Base-by-base conservation (phyloP, 176 grass and related monocot genomes). In the Pharus latifolius region DNA sequence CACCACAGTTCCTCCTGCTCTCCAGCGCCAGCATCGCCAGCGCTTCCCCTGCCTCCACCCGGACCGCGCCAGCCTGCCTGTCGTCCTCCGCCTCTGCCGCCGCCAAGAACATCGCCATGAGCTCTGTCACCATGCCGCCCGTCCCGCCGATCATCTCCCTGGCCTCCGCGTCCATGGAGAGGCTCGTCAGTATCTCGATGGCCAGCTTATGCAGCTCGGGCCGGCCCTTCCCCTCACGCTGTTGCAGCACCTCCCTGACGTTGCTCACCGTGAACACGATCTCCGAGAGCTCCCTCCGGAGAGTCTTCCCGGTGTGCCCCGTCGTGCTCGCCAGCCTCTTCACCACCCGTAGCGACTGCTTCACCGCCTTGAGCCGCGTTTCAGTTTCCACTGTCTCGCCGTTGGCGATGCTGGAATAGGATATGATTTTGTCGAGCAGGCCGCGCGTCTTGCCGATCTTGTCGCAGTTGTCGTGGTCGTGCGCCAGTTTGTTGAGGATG, bases 401-500 rank as follows among this genome's bases (percentile, higher is more conserved):
- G 31, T 53, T 49, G 3, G 52, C 59, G 20, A 60, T 70, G 67
- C 72, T 49, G 7, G 80, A 84, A 33, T 84, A 92, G 32, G 78
- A 78, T 30, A 92, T 88, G 67, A 92, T 85, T 61, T 71, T 92
- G 48, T 87, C 77, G 24, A 92, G 71, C 22, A 92, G 84, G 5
- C 84, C 84, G 16, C 73, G 56, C 14, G 77, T 75, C 62, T 85
- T 88, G 3, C 84, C 89, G 40, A 92, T 92, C 50, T 88, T 92
- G 45, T 70, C 77, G 60, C 81, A 88, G 67, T 82, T 92, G 77
- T 88, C 84, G 23, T 92, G 81, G 42, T 85, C 89, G 4, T 78
- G 83, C 3, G 84, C 84, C 7, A 92, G 77, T 35, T 88, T 92
- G 61, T 85, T 88, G 43, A 92, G 72, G 58, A 92, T 92, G 65